A percentile compares a stretch with the other conserved stretches of the same genome.
Conservation (phyloP, 306 rosid genomes). For the Castanea mollissima region DNA sequence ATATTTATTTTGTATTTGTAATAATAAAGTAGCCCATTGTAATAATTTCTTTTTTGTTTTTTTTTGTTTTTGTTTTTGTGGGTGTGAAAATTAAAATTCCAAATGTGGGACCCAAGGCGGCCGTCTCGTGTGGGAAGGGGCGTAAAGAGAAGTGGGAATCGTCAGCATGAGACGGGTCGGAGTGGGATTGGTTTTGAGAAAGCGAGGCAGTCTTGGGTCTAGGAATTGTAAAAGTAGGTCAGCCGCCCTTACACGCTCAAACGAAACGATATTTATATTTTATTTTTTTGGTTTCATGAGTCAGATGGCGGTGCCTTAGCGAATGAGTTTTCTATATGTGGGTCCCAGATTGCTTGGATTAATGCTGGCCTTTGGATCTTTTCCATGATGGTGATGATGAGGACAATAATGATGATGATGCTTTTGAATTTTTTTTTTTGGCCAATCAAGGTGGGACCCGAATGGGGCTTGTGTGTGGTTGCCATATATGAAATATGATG, state of each 20-base stretch:
- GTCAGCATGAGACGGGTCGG: conserved; percentile 39
- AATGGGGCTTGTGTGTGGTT: too few relatives aligned
- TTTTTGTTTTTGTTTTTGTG: neutral
- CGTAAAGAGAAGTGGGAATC: neutral
- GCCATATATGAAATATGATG: too few relatives aligned
- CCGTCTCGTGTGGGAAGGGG: conserved; percentile 37
- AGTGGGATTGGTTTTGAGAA: neutral
- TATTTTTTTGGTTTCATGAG: conserved; percentile 7
- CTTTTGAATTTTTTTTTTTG: neutral
- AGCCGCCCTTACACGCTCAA: conserved; percentile 61
- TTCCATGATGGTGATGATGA: conserved; percentile 10
- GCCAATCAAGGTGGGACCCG: too few relatives aligned
- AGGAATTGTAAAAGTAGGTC: conserved; percentile 50
- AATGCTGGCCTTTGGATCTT: neutral
- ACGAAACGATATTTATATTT: neutral
- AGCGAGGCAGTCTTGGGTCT: conserved; percentile 42
- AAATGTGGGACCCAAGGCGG: conserved; percentile 30
- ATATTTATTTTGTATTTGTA: conserved; percentile 17
- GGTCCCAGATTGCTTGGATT: conserved; percentile 5
- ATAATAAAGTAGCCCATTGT: neutral
- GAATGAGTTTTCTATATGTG: conserved; percentile 21
- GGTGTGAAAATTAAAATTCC: neutral
- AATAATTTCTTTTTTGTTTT: neutral
- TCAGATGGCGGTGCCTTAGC: conserved; percentile 38
- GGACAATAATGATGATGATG: neutral